These are phyloP conservation scores for Lactifluus pinguis DNA, from an alignment of 768 basidiomycete genomes.

Conservation along the genomic window DNA sequence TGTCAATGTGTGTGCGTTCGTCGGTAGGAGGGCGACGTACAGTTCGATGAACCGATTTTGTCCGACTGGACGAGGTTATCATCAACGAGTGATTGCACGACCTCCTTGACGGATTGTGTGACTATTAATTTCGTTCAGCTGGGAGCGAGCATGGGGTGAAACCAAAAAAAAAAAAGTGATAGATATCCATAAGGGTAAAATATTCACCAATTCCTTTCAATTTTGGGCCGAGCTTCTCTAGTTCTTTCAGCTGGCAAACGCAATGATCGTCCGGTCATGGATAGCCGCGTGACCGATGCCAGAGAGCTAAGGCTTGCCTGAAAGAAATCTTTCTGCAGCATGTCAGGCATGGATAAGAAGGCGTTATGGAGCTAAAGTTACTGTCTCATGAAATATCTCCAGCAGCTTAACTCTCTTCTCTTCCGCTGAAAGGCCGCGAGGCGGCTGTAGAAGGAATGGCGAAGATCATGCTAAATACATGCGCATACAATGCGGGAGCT, in stretches of 20 bases:
- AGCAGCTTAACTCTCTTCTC: slow-evolving; percentile 85
- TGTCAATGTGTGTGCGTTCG: slow-evolving; percentile 1
- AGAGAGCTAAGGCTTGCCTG: slow-evolving; percentile 34
- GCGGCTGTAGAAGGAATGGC: background rate
- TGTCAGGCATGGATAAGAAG: background rate
- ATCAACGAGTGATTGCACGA: slow-evolving; percentile 77
- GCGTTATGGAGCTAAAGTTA: slow-evolving; percentile 24
- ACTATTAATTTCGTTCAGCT: slow-evolving; percentile 35
- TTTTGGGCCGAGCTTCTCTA: slow-evolving; percentile 84
- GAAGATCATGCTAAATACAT: background rate
- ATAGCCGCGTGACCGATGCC: no score
- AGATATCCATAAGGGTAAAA: background rate
- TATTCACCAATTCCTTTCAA: slow-evolving; percentile 79
- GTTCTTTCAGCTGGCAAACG: slow-evolving; percentile 64
- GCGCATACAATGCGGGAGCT: background rate
- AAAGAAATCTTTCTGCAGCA: slow-evolving; percentile 69
- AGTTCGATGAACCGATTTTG: slow-evolving; percentile 93
- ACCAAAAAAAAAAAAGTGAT: background rate
- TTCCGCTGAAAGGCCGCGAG: slow-evolving; percentile 66
- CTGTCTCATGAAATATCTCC: slow-evolving; percentile 91
- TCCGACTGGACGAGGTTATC: slow-evolving; percentile 81
- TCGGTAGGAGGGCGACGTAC: slow-evolving; percentile 41
- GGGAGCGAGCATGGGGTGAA: background rate
- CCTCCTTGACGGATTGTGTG: slow-evolving; percentile 86
- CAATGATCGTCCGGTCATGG: background rate